Evolutionary conservation across 163 green algal species (phyloP).

Genomic region (Trebouxia gelatinosa): DNA sequence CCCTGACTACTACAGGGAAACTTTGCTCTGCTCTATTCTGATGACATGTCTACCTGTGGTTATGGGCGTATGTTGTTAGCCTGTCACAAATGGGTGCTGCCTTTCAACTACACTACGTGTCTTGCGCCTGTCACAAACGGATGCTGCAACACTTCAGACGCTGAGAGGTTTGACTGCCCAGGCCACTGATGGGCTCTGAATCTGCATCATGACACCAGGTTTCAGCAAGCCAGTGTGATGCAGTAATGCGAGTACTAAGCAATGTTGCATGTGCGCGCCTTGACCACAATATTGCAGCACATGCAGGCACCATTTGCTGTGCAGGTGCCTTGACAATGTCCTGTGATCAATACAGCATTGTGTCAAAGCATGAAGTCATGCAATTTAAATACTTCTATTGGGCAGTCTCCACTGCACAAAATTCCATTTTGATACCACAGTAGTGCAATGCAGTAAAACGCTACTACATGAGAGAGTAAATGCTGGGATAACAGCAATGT

Average conservation of each 20-base stretch:
- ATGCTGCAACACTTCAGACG: not conserved
- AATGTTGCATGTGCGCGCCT: too few species aligned
- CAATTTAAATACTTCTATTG: not conserved
- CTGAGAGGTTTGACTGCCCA: not conserved
- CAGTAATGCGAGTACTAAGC: too few species aligned
- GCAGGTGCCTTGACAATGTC: too few species aligned
- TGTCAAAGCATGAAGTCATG: not conserved
- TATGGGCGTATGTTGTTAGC: too few species aligned
- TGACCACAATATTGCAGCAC: too few species aligned
- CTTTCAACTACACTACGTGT: too few species aligned
- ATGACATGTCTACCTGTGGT: too few species aligned
- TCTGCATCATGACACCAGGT: not conserved
- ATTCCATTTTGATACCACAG: not conserved
- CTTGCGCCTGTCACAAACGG: not conserved
- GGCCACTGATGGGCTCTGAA: slow-evolving; percentile 6
- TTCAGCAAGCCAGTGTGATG: not conserved
- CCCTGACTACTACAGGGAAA: too few species aligned
- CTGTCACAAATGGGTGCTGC: too few species aligned
- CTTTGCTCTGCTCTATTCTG: too few species aligned
- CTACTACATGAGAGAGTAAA: not conserved
- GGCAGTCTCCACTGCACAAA: not conserved
- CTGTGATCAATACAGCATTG: too few species aligned
- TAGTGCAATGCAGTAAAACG: not conserved
- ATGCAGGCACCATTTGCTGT: too few species aligned
- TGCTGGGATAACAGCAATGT: not conserved